These are phyloP conservation scores for Gossypium trilobum DNA, from an alignment of 441 rosid genomes.

Conservation along the genomic window DNA sequence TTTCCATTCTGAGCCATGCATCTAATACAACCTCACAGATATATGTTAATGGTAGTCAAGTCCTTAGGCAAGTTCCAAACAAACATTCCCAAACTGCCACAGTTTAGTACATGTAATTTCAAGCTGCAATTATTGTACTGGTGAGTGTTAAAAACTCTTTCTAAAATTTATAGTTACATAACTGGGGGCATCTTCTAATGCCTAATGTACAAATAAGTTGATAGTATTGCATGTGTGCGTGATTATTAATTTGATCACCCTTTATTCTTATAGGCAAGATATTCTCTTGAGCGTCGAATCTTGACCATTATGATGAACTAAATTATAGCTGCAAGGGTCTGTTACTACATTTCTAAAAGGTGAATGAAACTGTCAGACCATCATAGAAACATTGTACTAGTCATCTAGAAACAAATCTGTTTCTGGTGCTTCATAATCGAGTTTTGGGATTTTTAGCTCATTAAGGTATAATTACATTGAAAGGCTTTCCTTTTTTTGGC, in stretches of 20 bases:
- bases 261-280: neutral
- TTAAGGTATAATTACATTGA: neutral
- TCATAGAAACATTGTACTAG: neutral
- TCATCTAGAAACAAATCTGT: neutral
- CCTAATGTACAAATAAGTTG: neutral
- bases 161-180: neutral
- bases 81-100: conserved; percentile 14
- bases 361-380: too few relatives aligned
- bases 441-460: neutral
- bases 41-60: conserved; percentile 16
- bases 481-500: too few relatives aligned
- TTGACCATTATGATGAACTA: neutral
- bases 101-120: neutral
- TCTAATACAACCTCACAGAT: conserved; percentile 10
- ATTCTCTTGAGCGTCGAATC: neutral
- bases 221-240: neutral
- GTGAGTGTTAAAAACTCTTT: neutral
- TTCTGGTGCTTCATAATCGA: neutral
- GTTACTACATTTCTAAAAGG: neutral
- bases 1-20: conserved; percentile 22
- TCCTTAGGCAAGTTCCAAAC: conserved; percentile 6
- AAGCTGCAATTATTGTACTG: neutral
- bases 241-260: neutral
- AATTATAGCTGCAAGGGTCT: neutral
- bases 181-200: neutral